Evolutionary conservation across 1,284 basidiomycete species (phyloP), one percentile per base, ranked within the genome.

Genomic region (Ustilago cynodontis): DNA sequence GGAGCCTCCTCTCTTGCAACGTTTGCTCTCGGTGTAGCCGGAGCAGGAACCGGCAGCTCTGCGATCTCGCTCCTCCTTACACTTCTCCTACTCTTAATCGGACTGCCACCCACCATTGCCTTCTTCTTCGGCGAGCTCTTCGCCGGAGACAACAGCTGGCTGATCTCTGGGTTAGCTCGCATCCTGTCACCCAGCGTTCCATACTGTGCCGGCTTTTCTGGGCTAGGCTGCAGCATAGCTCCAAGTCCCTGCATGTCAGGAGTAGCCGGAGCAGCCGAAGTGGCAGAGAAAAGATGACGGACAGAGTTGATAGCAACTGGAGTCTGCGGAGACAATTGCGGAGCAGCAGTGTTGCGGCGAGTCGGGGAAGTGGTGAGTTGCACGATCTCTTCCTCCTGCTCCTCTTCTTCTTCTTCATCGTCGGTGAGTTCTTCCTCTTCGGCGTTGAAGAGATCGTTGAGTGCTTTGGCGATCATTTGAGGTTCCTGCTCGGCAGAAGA

Each of bases 381-480:
- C 2, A 65, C 65, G 28, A 65, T 61, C 47, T 76, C 64, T 7
- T 70, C 73, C 24, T 76, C 56, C 41, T 71, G 54, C 9, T 65
- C 68, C 6, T 45, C 45, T 33, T 59, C 62, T 3, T 64, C 60
- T n/a, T 68, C 66, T 8, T 55, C 55, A 9, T 37, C 45, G 26
- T 77, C 75, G n/a, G 75, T 77, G 6, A 65, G 49, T 31, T 77
- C 63, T 20, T 66, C 67, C 8, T 69, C 51, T 55, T 70, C 75
- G 14, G 66, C 70, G 3, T 57, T 56, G 55, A 77, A 77, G 28
- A 77, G 70, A 26, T 65, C 54, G 45, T 77, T 51, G 54, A 77
- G 63, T 2, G 75, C 75, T 3, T 53, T 53, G 1, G 70, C 66
- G 41, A 77, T 72, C 43, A 35, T 35, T 29, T 64, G 56, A 18